Percentiles rank a stretch among this genome's conserved stretches.
Evolutionary conservation across 2,329 filamentous ascomycete genomes (phyloP).

Genomic region (Penicillium sp.): DNA sequence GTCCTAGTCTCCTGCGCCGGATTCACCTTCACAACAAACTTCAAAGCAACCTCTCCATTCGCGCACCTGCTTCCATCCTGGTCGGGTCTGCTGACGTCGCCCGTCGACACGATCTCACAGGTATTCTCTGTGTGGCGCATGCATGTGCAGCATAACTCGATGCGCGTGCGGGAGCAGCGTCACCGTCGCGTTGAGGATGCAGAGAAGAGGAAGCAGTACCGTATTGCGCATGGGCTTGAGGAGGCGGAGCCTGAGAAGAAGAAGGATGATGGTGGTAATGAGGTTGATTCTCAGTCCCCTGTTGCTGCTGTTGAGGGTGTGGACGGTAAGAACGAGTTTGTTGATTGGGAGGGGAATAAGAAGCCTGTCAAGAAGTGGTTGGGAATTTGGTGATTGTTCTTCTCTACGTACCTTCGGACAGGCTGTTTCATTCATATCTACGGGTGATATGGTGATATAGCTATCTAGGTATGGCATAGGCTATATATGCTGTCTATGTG

Average conservation of each 20-base stretch:
- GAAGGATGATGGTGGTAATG: conserved; percentile 26
- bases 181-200: conserved; percentile 77
- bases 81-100: conserved; percentile 67
- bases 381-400: conserved; percentile 66
- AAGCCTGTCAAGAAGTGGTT: conserved; percentile 73
- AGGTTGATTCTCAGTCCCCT: conserved; percentile 39
- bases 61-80: conserved; percentile 72
- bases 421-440: neutral
- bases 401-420: neutral
- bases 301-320: conserved; percentile 38
- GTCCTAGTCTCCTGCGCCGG: conserved; percentile 68
- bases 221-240: conserved; percentile 80
- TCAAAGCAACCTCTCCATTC: conserved; percentile 74
- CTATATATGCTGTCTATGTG: neutral
- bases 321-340: conserved; percentile 31
- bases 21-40: conserved; percentile 74
- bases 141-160: conserved; percentile 69
- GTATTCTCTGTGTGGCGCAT: conserved; percentile 71
- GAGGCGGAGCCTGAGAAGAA: conserved; percentile 40
- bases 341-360: conserved; percentile 46
- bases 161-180: conserved; percentile 68
- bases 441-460: neutral
- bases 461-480: neutral
- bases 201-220: conserved; percentile 79
- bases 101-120: conserved; percentile 63